Evolutionary conservation across 495 filamentous ascomycete genomes (phyloP), one percentile per base, ranked within the genome.

Genomic region (Penicillium macrosclerotiorum): DNA sequence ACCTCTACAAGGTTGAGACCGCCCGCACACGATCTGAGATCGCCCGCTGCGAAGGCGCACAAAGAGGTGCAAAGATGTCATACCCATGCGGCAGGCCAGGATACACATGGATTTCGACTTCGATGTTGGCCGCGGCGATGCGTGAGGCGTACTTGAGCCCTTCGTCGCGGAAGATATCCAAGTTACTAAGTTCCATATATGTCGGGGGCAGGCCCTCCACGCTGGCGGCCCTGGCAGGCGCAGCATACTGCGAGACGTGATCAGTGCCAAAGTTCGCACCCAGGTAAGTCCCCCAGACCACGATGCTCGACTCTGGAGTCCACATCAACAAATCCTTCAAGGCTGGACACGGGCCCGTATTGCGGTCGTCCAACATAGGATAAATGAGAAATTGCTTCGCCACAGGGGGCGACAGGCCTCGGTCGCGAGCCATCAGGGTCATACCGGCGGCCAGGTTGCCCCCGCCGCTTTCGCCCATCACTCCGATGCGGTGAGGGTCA

Each of bases 401-500:
- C 14, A 77, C 51, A 4, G 54, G 51, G 32, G 71, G 71, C n/a
- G 68, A 42, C 3, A 53, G 45, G 19, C 53, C 48, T 0, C 66
- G 64, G 42, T 78, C 74, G n/a, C 73, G 61, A 11, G 71, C 74
- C 47, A 74, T 51, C 22, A 78, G 45, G 3, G 64, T 58, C 11
- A 74, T 50, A 1, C 52, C 62, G 2, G 75, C 65, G 0, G 74
- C 65, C 12, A 76, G 48, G 43, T 64, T 77, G 1, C 76, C 83
- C 4, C 84, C 85, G 1, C 83, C 84, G 3, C 76, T 82, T 5
- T 76, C 77, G 26, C 84, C 82, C 44, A 78, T 72, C 19, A 85
- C 76, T 6, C 78, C 76, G 19, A 89, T 76, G 33, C 81, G 77
- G 7, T 67, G 49, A 0, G 79, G 80, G 49, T 88, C 77, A 19